Evolutionary conservation across 2,329 filamentous ascomycete species (phyloP).

Genomic region (Kalaharituber pfeilii): DNA sequence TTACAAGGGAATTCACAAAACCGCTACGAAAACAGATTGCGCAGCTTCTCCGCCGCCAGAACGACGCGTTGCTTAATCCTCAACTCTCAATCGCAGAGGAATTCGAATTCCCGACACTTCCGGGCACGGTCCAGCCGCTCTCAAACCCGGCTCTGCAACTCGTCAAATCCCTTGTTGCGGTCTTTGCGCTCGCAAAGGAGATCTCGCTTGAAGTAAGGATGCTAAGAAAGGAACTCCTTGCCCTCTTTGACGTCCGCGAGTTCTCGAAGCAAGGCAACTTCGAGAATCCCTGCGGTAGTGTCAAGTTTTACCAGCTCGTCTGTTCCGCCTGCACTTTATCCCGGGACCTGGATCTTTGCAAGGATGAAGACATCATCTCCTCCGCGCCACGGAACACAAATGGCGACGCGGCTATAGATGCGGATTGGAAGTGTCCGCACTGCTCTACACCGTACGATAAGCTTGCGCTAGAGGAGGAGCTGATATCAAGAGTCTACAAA

Average conservation of each 20-base stretch:
- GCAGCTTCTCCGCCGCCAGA: constrained; percentile 64
- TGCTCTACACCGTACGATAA: constrained; percentile 61
- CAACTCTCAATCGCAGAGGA: constrained; percentile 46
- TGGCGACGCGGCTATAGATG: constrained; percentile 23
- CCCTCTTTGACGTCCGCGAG: constrained; percentile 84
- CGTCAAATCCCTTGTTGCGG: constrained; percentile 83
- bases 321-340: constrained; percentile 84
- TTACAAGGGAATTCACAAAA: constrained; percentile 71
- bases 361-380: constrained; percentile 59
- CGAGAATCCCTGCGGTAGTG: constrained; percentile 59
- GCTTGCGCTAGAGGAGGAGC: constrained; percentile 64
- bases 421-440: constrained; percentile 49
- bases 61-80: constrained; percentile 73
- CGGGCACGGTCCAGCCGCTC: constrained; percentile 46
- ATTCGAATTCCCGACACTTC: constrained; percentile 68
- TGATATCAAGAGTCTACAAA: constrained; percentile 61
- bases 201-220: constrained; percentile 76
- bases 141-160: constrained; percentile 69
- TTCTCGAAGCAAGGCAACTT: constrained; percentile 82
- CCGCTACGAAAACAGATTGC: constrained; percentile 79
- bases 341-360: constrained; percentile 78
- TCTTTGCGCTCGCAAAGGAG: constrained; percentile 76
- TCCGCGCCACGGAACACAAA: constrained; percentile 3
- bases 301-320: constrained; percentile 57
- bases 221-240: constrained; percentile 72